These are phyloP conservation scores for Yarrowia sp. DNA, from an alignment of 805 yeast genomes.

Conservation along the genomic window DNA sequence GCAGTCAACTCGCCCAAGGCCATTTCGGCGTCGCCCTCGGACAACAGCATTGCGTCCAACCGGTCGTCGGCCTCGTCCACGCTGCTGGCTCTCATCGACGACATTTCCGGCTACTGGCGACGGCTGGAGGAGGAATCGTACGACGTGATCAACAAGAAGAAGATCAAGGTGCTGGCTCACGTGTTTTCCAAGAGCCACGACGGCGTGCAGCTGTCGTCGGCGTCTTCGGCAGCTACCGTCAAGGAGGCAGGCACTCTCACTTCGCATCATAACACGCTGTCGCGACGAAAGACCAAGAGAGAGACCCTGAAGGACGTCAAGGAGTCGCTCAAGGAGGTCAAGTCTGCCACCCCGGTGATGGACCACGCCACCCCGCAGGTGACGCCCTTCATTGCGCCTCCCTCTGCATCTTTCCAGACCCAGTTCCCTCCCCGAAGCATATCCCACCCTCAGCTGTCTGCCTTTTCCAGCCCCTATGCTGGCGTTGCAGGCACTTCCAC, in stretches of 20 bases:
- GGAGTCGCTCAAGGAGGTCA: constrained; percentile 35
- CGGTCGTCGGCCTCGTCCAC: constrained; percentile 32
- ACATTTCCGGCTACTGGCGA: constrained; percentile 36
- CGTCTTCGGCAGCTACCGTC: constrained; percentile 6
- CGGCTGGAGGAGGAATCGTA: constrained; percentile 33
- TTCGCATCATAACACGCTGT: background rate
- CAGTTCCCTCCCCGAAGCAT: constrained; percentile 15
- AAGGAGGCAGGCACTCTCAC: constrained; percentile 9
- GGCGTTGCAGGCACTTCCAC: background rate
- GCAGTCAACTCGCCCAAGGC: background rate
- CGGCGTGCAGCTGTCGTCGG: constrained; percentile 11
- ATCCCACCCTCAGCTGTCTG: constrained; percentile 17
- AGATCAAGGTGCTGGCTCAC: constrained; percentile 33
- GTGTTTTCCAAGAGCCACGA: constrained; percentile 27
- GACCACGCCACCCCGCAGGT: background rate
- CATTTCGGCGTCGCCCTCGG: constrained; percentile 16
- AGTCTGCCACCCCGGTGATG: background rate
- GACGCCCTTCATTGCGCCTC: constrained; percentile 9
- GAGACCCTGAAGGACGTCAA: constrained; percentile 33
- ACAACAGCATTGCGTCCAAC: constrained; percentile 26
- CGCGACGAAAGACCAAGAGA: constrained; percentile 14
- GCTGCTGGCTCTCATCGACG: constrained; percentile 27
- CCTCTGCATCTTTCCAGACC: constrained; percentile 9
- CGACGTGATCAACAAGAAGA: constrained; percentile 37
- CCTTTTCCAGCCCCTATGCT: constrained; percentile 4